These are phyloP conservation scores for Aquilaria malaccensis DNA, from an alignment of 345 rosid species.

Conservation along the genomic window DNA sequence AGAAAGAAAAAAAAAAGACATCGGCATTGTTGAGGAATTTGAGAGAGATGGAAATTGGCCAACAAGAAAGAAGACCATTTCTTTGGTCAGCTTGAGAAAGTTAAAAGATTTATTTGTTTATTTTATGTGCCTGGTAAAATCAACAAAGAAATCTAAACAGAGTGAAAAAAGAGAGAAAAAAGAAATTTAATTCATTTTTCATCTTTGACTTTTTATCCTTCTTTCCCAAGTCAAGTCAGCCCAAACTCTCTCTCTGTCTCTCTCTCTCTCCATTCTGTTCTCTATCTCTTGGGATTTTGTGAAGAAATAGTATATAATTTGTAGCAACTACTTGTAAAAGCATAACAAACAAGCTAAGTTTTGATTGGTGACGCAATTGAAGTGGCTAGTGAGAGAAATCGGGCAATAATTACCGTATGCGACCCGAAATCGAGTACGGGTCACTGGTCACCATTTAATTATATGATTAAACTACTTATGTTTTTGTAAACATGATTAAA, in stretches of 20 bases:
- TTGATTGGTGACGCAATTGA: constrained; percentile 32
- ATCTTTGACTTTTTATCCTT: constrained; percentile 30
- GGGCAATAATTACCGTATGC: too few relatives aligned
- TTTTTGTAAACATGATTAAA: too few relatives aligned
- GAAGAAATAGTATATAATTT: not conserved
- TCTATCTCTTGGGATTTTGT: not conserved
- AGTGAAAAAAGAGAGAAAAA: constrained; percentile 20
- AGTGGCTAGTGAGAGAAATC: not conserved
- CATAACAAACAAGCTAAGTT: constrained; percentile 22
- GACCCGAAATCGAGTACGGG: too few relatives aligned
- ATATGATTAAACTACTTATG: too few relatives aligned
- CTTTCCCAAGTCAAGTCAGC: constrained; percentile 31
- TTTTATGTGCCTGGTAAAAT: not conserved
- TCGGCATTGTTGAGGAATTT: not conserved
- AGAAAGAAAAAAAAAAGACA: too few relatives aligned
- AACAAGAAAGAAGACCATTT: constrained; percentile 15
- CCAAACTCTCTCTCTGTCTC: constrained; percentile 10
- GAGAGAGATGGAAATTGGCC: constrained; percentile 3
- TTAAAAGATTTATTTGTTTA: constrained; percentile 3
- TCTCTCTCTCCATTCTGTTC: not conserved
- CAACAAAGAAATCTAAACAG: constrained; percentile 20
- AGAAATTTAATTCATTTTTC: not conserved
- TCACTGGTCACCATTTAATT: too few relatives aligned
- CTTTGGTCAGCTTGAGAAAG: constrained; percentile 13
- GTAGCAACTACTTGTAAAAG: constrained; percentile 3